A percentile compares a stretch with the other conserved stretches of the same genome.
These are phyloP conservation scores for Trichoderma atrobrunneum DNA, from an alignment of 2,329 filamentous ascomycete genomes.

Conservation along the genomic window DNA sequence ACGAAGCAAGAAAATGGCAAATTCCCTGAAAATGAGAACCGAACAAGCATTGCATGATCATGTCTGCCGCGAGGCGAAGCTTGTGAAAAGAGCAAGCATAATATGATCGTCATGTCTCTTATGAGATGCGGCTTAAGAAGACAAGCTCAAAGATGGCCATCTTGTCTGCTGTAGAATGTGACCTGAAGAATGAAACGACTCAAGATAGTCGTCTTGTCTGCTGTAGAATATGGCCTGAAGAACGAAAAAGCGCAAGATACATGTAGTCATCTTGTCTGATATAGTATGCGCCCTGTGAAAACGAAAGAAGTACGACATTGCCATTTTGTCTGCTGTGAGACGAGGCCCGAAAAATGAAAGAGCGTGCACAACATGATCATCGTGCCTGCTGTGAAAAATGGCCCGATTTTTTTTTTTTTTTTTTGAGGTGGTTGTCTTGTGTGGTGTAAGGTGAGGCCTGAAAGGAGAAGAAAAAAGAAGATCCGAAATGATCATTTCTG, in stretches of 20 bases:
- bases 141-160: background rate
- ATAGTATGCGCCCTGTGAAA: background rate
- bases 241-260: background rate
- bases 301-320: background rate
- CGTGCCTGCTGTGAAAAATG: background rate
- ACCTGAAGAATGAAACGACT: background rate
- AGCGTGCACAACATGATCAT: background rate
- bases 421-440: too few relatives aligned
- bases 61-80: background rate
- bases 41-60: background rate
- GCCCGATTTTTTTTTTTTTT: too few relatives aligned
- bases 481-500: background rate
- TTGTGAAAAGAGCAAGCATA: background rate
- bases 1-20: background rate
- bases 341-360: slow-evolving; percentile 27
- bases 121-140: background rate
- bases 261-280: background rate
- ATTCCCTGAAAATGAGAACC: background rate
- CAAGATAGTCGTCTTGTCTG: background rate
- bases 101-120: background rate
- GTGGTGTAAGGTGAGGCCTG: background rate
- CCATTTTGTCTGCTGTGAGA: background rate
- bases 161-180: background rate
- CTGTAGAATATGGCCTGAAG: background rate
- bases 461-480: background rate